Evolutionary conservation across 176 grass and related monocot genomes (phyloP).

Genomic region (Raddia distichophylla): DNA sequence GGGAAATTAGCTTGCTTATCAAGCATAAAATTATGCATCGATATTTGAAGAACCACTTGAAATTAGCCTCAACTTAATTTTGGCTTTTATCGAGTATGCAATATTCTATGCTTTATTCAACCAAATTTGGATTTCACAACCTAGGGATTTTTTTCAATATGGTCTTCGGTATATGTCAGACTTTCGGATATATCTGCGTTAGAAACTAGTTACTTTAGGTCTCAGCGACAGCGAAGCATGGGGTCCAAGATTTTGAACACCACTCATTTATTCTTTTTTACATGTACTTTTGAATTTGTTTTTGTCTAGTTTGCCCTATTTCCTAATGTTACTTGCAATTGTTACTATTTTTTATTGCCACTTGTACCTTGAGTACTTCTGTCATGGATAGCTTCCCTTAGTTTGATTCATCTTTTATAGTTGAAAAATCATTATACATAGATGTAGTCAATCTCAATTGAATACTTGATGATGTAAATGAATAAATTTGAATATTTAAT

Average conservation of each 20-base stretch:
- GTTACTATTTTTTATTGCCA: conserved; percentile 11
- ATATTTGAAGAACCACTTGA: not conserved
- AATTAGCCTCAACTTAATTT: not conserved
- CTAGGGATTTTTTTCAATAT: too few relatives aligned
- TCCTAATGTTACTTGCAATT: conserved; percentile 30
- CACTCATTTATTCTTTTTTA: not conserved
- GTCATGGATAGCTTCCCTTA: not conserved
- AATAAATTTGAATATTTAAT: not conserved
- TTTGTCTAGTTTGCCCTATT: conserved; percentile 18
- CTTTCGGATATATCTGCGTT: not conserved
- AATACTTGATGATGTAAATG: not conserved
- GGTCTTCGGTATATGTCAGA: not conserved
- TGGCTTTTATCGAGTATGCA: not conserved
- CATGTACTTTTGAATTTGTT: conserved; percentile 31
- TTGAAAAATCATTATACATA: not conserved
- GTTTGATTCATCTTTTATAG: not conserved
- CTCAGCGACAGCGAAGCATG: conserved; percentile 10
- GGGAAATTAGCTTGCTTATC: not conserved
- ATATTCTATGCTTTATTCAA: too few relatives aligned
- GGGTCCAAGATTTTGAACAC: not conserved
- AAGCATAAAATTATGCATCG: conserved; percentile 25
- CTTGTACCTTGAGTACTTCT: not conserved
- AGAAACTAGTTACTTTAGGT: not conserved
- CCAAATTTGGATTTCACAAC: not conserved
- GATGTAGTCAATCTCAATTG: not conserved